Conservation (phyloP, 169 alveolate genomes). For the Babesia gibsoni region DNA sequence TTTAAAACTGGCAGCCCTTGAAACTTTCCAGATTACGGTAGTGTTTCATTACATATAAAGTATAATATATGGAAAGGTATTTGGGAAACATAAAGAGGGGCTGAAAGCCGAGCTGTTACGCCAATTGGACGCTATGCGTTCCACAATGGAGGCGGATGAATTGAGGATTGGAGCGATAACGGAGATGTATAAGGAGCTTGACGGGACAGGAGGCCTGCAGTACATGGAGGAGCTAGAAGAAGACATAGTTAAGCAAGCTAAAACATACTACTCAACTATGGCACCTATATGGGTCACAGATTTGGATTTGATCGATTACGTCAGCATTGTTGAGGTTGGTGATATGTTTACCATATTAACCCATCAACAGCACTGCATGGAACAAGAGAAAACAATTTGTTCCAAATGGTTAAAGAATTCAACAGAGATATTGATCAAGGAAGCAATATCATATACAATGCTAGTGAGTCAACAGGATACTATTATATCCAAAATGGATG, state of each 20-base stretch:
- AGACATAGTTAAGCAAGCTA: slow-evolving; percentile 16
- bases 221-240: slow-evolving; percentile 41
- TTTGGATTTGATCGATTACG: slow-evolving; percentile 25
- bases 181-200: slow-evolving; percentile 46
- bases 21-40: slow-evolving; percentile 30
- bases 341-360: background rate
- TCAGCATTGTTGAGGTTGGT: slow-evolving; percentile 49
- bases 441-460: background rate
- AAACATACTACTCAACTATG: slow-evolving; percentile 19
- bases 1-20: slow-evolving; percentile 7
- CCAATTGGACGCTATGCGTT: slow-evolving; percentile 25
- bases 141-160: slow-evolving; percentile 23
- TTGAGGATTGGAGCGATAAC: background rate
- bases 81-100: slow-evolving; percentile 10
- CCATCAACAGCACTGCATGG: slow-evolving; percentile 29
- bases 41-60: background rate
- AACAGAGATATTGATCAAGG: background rate
- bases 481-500: slow-evolving; percentile 12
- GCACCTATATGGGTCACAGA: slow-evolving; percentile 46
- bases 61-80: background rate
- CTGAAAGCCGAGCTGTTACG: slow-evolving; percentile 8
- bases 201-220: slow-evolving; percentile 25
- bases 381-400: slow-evolving; percentile 28
- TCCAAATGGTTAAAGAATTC: slow-evolving; percentile 3
- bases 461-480: background rate